A percentile compares a stretch with the other conserved stretches of the same genome.
Evolutionary conservation across 345 rosid species (phyloP).

Genomic region (Anastatica hierochuntica): DNA sequence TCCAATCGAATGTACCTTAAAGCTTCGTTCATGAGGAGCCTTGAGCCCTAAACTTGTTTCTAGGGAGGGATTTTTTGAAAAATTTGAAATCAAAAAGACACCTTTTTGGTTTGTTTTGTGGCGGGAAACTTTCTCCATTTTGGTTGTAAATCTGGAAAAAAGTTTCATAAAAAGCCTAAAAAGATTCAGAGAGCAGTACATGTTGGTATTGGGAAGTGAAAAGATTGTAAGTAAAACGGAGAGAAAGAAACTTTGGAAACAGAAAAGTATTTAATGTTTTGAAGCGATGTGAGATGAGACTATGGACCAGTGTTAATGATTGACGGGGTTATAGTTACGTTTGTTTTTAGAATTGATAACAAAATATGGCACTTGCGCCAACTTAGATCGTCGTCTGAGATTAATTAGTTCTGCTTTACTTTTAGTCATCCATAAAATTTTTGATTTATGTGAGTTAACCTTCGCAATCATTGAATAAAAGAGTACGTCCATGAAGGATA

Average conservation of each 20-base stretch:
- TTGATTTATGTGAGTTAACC: too few species aligned
- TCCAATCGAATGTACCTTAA: conserved; percentile 55
- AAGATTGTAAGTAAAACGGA: conserved; percentile 6
- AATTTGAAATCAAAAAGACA: neutral
- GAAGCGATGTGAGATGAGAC: conserved; percentile 14
- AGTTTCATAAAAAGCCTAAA: conserved; percentile 17
- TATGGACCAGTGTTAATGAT: conserved; percentile 23
- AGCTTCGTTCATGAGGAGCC: conserved; percentile 25
- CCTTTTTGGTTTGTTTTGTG: conserved; percentile 2
- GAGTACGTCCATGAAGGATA: too few species aligned
- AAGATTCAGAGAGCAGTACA: conserved; percentile 9
- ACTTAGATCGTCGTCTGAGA: too few species aligned
- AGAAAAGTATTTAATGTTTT: conserved; percentile 14
- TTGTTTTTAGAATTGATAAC: too few species aligned
- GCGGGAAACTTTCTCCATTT: conserved; percentile 11
- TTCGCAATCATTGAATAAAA: too few species aligned
- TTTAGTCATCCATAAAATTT: too few species aligned
- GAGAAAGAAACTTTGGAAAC: conserved; percentile 7
- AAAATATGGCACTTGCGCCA: too few species aligned
- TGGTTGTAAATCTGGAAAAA: conserved; percentile 17
- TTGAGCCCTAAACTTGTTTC: neutral
- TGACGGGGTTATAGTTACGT: conserved; percentile 19
- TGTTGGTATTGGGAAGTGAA: conserved; percentile 16
- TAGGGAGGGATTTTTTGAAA: neutral
- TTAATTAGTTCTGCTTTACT: too few species aligned